Base-by-base conservation (phyloP, 768 basidiomycete genomes). In the Candolleomyces aberdarensis region DNA sequence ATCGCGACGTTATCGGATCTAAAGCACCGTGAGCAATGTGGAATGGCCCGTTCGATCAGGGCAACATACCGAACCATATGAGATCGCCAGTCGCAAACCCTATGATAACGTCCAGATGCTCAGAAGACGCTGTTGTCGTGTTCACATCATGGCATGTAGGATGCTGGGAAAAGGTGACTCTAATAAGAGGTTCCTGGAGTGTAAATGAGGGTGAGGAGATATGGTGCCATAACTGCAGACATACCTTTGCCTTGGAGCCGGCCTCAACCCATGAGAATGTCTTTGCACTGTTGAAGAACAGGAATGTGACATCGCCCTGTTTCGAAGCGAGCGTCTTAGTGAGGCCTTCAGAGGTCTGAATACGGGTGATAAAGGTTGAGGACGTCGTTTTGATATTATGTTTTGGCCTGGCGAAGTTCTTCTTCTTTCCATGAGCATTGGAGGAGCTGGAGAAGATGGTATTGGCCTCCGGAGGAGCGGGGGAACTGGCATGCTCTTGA, bases 41-140 rank as follows among this genome's bases (percentile, higher is more conserved):
- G 2, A 26, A 26, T 26, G 31, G 36, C 53, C 61, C 60, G 61
- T 41, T 66, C 15, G 43, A 49, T 31, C 58, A 8, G 60, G 22
- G 50, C 31, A 47, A 71, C 82, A 64, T 63, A 91, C 96, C 96
- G 58, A 98, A 80, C 97, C 97, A 98, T 53, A 98, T 76, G 41
- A 99, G 78, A 75, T 99, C 97, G n/a, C 97, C 97, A 0, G 95
- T 92, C 63, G 79, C 83, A 70, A 97, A 98, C 5, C 96, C 97
- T 67, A 98, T 89, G 61, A 98, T 83, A 6, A 97, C 80, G 67
- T 98, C 96, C 39, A 98, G 74, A 48, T 86, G 85, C 46, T 94
- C 88, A 11, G 88, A 76, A 3, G 86, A 88, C 7, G 91, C 86
- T 1, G 96, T 97, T 1, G 83, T 72, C 5, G 79, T 72, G 65